Evolutionary conservation across 345 rosid genomes (phyloP).

Genomic region (Noccaea caerulescens): DNA sequence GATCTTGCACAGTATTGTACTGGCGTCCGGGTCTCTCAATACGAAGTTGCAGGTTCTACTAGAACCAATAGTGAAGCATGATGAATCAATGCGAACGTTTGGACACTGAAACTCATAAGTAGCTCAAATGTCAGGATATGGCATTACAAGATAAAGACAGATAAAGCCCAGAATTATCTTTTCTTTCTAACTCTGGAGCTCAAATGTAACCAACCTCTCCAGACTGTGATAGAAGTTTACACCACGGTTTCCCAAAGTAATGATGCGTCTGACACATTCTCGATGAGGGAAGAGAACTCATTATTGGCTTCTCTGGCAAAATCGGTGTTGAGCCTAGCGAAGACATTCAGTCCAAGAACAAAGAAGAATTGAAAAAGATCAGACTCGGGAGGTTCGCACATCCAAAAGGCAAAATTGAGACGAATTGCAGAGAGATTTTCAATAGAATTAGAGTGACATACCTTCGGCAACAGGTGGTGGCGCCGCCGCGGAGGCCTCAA

Average conservation of each 20-base stretch:
- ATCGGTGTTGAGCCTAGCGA: slow-evolving; percentile 60
- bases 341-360: background rate
- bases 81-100: slow-evolving; percentile 48
- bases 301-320: slow-evolving; percentile 57
- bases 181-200: slow-evolving; percentile 2
- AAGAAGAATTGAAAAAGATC: slow-evolving; percentile 20
- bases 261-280: slow-evolving; percentile 53
- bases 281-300: slow-evolving; percentile 53
- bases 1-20: slow-evolving; percentile 64
- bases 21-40: slow-evolving; percentile 56
- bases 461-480: slow-evolving; percentile 71
- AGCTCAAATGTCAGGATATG: background rate
- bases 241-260: slow-evolving; percentile 59
- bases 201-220: slow-evolving; percentile 54
- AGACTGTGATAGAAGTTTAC: slow-evolving; percentile 74
- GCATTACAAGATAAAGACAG: background rate
- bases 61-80: slow-evolving; percentile 65
- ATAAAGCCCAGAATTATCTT: background rate
- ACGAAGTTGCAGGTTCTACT: slow-evolving; percentile 55
- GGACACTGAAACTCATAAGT: slow-evolving; percentile 58
- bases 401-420: slow-evolving; percentile 14
- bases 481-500: slow-evolving; percentile 49
- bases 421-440: background rate
- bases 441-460: background rate
- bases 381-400: background rate